Evolutionary conservation across 257 asterid species (phyloP), one percentile per base, ranked within the genome.

Genomic region (Rehmannia glutinosa): DNA sequence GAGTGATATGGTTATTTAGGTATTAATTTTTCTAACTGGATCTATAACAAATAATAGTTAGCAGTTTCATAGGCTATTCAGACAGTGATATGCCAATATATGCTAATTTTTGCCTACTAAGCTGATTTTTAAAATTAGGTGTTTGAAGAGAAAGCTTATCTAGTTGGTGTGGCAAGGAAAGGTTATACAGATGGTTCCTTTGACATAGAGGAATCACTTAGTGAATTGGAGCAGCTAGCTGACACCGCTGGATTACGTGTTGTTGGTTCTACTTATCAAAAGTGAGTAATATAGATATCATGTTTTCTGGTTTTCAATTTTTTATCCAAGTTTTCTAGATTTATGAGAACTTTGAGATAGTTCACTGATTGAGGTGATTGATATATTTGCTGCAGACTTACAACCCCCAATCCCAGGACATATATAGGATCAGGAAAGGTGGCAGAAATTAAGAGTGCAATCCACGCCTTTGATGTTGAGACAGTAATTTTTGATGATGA

Each of bases 391-490:
- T 83, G 84, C 83, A 90, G 99, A 21, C 90, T 93, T 72, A 79
- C 85, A 32, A 42, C 86, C 9, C 96, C 87, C n/a, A 88, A 93
- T 71, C 91, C 97, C 11, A 85, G 85, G 80, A 90, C 99, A 12
- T 93, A 93, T 68, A 90, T 93, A 66, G 99, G 99, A 62, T 90
- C 97, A 1, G 99, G 99, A 41, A 94, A 94, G 84, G 97, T 91
- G 76, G 84, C 86, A 27, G 99, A 94, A 70, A 91, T 94, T 62
- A 94, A 85, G 86, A 86, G 80, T 58, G 96, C 97, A 2, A 85
- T 94, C 81, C 80, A 82, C 78, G 97, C 95, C 58, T 78, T 88
- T 73, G 99, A 65, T 58, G 88, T 81, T 39, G 97, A 90, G 86
- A 88, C 97, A 17, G 96, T 94, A 24, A 86, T 94, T 71, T 91